These are phyloP conservation scores for Raddia guianensis DNA, from an alignment of 176 grass and related monocot genomes.

Conservation along the genomic window DNA sequence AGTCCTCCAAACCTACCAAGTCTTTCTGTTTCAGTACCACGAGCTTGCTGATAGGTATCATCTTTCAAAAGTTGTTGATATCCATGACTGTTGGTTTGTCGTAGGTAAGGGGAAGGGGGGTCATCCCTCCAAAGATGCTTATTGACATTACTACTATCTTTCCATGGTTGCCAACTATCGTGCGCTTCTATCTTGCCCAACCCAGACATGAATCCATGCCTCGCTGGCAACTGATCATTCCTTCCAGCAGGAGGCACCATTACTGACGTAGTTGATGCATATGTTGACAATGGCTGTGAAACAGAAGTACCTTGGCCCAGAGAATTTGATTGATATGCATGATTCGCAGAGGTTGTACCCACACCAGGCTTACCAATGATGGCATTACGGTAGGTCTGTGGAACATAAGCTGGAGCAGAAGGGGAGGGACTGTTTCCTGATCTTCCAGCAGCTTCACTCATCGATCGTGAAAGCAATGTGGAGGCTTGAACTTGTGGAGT, in stretches of 20 bases:
- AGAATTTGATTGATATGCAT: slow-evolving; percentile 35
- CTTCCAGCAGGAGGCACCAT: slow-evolving; percentile 52
- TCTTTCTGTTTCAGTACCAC: slow-evolving; percentile 46
- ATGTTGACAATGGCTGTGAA: slow-evolving; percentile 47
- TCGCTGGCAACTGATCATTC: slow-evolving; percentile 40
- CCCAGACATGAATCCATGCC: slow-evolving; percentile 59
- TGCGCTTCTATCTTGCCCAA: slow-evolving; percentile 39
- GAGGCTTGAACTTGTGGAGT: slow-evolving; percentile 49
- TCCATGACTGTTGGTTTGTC: slow-evolving; percentile 31
- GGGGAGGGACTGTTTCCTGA: slow-evolving; percentile 51
- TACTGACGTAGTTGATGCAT: slow-evolving; percentile 49
- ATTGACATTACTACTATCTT: slow-evolving; percentile 44
- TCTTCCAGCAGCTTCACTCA: slow-evolving; percentile 65
- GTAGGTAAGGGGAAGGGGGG: slow-evolving; percentile 36
- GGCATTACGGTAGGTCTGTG: slow-evolving; percentile 74
- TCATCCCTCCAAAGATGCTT: slow-evolving; percentile 45
- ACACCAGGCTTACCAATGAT: slow-evolving; percentile 53
- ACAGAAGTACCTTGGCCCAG: slow-evolving; percentile 39
- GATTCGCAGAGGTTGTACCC: slow-evolving; percentile 29
- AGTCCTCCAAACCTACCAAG: slow-evolving; percentile 36
- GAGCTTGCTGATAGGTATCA: slow-evolving; percentile 48
- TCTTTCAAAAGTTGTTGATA: slow-evolving; percentile 43
- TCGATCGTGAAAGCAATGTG: slow-evolving; percentile 60
- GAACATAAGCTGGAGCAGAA: slow-evolving; percentile 57
- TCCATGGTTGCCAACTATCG: slow-evolving; percentile 58